These are phyloP conservation scores for Daldinia childiae DNA, from an alignment of 495 filamentous ascomycete species.

Conservation along the genomic window DNA sequence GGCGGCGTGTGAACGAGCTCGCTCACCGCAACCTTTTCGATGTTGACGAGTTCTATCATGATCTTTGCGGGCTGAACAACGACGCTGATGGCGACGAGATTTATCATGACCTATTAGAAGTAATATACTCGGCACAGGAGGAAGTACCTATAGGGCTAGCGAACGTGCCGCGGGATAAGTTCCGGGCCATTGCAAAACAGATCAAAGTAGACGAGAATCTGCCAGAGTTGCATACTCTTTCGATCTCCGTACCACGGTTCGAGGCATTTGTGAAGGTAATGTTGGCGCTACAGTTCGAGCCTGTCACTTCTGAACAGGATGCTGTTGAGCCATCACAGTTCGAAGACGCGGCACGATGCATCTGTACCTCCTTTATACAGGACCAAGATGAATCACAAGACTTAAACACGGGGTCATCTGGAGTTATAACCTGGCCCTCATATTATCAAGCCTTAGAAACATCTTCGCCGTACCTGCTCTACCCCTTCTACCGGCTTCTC, in stretches of 20 bases:
- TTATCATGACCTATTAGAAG: conserved; percentile 46
- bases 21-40: conserved; percentile 26
- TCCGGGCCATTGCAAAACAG: conserved; percentile 40
- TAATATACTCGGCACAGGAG: conserved; percentile 42
- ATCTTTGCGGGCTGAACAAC: conserved; percentile 33
- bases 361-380: conserved; percentile 33
- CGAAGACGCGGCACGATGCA: conserved; percentile 30
- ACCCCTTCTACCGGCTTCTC: conserved; percentile 41
- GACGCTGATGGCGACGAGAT: conserved; percentile 48
- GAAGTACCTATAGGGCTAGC: background rate
- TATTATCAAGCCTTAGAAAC: conserved; percentile 51
- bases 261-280: conserved; percentile 30
- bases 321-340: conserved; percentile 12
- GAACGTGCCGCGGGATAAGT: conserved; percentile 31
- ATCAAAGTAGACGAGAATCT: conserved; percentile 25
- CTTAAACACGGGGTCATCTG: background rate
- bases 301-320: background rate
- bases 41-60: background rate
- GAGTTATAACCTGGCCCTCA: conserved; percentile 45
- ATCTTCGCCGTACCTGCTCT: conserved; percentile 46
- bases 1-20: conserved; percentile 7
- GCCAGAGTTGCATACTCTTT: conserved; percentile 25
- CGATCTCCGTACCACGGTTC: conserved; percentile 38
- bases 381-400: background rate
- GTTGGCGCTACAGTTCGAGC: conserved; percentile 30